Evolutionary conservation across 345 rosid genomes (phyloP).

Genomic region (Combretum micranthum): DNA sequence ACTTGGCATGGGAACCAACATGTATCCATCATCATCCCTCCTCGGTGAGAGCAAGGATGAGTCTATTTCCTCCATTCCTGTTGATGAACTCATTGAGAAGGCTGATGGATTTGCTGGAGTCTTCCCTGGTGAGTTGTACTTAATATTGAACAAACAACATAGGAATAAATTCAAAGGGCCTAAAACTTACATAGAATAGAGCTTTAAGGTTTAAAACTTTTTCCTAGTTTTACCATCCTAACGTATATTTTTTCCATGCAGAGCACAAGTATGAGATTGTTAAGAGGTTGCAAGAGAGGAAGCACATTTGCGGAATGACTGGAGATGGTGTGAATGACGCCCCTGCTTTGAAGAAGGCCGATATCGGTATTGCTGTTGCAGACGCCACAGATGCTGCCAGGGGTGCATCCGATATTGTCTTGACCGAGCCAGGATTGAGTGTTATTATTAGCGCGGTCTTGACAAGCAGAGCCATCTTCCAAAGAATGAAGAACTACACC

Average conservation of each 20-base stretch:
- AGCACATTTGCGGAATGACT: conserved; percentile 83
- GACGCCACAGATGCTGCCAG: conserved; percentile 87
- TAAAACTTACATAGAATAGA: too few species aligned
- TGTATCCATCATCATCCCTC: conserved; percentile 77
- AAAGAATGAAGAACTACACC: conserved; percentile 92
- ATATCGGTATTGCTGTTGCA: conserved; percentile 76
- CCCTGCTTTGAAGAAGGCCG: conserved; percentile 75
- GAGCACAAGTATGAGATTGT: conserved; percentile 83
- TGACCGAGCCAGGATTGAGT: conserved; percentile 75
- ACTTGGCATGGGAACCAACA: conserved; percentile 86
- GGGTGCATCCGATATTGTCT: conserved; percentile 71
- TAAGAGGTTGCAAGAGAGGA: conserved; percentile 63
- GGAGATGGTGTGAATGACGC: conserved; percentile 90
- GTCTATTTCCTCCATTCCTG: conserved; percentile 40
- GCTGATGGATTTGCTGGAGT: conserved; percentile 91
- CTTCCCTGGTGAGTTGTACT: conserved; percentile 52
- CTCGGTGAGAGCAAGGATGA: conserved; percentile 55
- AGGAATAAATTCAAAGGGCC: background rate
- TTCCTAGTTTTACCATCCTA: background rate
- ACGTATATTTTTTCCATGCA: conserved; percentile 6
- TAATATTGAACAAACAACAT: background rate
- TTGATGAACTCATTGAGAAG: conserved; percentile 70
- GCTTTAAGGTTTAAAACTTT: background rate
- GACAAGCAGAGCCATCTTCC: conserved; percentile 81
- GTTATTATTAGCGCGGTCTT: conserved; percentile 70